phyloP scores from a whole-genome alignment of 2,329 filamentous ascomycete genomes.

The Paecilomyces sp. region DNA sequence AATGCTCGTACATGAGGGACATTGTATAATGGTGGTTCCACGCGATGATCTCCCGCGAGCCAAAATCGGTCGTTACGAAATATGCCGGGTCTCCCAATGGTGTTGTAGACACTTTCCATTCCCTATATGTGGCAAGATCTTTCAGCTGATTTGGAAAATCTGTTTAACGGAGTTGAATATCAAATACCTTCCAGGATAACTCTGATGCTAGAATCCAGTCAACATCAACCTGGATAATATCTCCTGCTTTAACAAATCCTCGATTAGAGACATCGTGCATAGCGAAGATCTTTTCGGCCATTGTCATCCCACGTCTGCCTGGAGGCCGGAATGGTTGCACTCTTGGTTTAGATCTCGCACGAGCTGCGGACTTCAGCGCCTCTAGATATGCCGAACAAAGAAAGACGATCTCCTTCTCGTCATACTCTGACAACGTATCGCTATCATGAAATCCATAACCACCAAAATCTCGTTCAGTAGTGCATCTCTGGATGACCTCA shows the following conservation, averaged over 20 bases:
- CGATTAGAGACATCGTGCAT: slow-evolving; percentile 30
- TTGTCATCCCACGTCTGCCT: slow-evolving; percentile 29
- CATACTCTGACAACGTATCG: neutral
- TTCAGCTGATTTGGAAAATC: neutral
- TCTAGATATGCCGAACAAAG: slow-evolving; percentile 20
- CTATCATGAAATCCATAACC: slow-evolving; percentile 7
- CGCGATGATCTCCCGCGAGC: slow-evolving; percentile 44
- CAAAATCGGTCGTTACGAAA: slow-evolving; percentile 46
- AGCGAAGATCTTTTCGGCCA: slow-evolving; percentile 42
- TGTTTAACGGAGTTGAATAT: neutral
- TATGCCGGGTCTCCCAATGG: slow-evolving; percentile 35
- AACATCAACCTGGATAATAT: slow-evolving; percentile 36
- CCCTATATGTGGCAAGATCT: slow-evolving; percentile 13
- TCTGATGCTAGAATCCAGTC: slow-evolving; percentile 44
- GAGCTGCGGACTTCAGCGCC: slow-evolving; percentile 19
- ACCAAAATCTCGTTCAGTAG: slow-evolving; percentile 7
- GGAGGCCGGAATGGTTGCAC: slow-evolving; percentile 8
- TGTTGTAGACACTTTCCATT: slow-evolving; percentile 36
- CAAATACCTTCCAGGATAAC: slow-evolving; percentile 30
- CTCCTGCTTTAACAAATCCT: slow-evolving; percentile 30
- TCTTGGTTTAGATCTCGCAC: slow-evolving; percentile 3
- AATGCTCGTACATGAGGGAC: slow-evolving; percentile 29
- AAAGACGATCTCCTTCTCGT: slow-evolving; percentile 16
- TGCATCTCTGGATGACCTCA: neutral
- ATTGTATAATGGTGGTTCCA: slow-evolving; percentile 38